Evolutionary conservation across 805 yeast genomes (phyloP).

Genomic region (Clavispora fructus): DNA sequence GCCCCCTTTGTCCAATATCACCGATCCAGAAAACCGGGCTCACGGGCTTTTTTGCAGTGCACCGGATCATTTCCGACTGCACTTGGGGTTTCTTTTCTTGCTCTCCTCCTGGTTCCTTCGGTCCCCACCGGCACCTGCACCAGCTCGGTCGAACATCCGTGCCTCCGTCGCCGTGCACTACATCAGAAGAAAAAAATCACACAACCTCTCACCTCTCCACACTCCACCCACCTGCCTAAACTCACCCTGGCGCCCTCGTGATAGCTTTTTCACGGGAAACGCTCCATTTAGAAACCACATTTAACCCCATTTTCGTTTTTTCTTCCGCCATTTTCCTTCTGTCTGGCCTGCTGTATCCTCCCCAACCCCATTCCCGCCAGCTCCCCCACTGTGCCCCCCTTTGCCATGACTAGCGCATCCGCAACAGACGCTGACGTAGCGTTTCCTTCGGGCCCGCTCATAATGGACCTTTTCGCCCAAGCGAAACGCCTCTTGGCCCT

Average conservation of each 20-base stretch:
- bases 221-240: background rate
- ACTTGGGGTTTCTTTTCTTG: too few species aligned
- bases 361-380: background rate
- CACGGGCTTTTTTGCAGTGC: background rate
- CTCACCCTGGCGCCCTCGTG: background rate
- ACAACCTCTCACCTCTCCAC: background rate
- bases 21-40: too few species aligned
- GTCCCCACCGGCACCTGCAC: too few species aligned
- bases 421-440: slow-evolving; percentile 6
- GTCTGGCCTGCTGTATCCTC: background rate
- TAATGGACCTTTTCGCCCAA: slow-evolving; percentile 36
- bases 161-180: background rate
- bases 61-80: background rate
- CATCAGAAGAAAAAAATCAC: background rate
- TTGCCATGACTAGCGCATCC: slow-evolving; percentile 1
- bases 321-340: background rate
- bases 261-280: background rate
- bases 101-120: too few species aligned
- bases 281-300: too few species aligned
- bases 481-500: slow-evolving; percentile 36
- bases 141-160: background rate
- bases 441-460: slow-evolving; percentile 26
- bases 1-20: too few species aligned
- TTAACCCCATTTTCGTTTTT: background rate
- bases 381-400: background rate